A percentile compares a stretch with the other conserved stretches of the same genome.
phyloP scores from a whole-genome alignment of 202 grass and related monocot genomes.

The Sporobolus alterniflorus region DNA sequence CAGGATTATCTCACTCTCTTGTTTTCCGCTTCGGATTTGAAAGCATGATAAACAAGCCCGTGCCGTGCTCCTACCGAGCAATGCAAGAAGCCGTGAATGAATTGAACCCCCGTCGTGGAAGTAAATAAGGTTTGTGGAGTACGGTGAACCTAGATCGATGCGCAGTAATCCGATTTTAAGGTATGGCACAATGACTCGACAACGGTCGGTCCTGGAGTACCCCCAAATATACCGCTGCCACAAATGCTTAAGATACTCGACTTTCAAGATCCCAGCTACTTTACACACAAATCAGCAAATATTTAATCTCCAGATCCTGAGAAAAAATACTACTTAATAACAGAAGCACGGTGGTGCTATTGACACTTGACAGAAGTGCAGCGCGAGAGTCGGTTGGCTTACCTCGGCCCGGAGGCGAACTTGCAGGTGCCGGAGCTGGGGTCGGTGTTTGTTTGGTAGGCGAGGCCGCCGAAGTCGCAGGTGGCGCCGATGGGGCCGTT shows the following conservation, averaged over 20 bases:
- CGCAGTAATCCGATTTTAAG: background rate
- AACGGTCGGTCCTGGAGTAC: background rate
- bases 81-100: too few species aligned
- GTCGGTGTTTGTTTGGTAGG: constrained; percentile 35
- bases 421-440: constrained; percentile 64
- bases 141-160: background rate
- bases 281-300: background rate
- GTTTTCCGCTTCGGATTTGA: background rate
- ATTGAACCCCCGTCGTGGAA: too few species aligned
- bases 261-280: constrained; percentile 29
- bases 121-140: background rate
- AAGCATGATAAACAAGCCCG: background rate
- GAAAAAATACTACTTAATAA: background rate
- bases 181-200: background rate
- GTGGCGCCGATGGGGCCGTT: constrained; percentile 43
- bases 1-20: background rate
- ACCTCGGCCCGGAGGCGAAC: constrained; percentile 41
- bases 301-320: background rate
- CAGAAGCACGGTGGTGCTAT: too few species aligned
- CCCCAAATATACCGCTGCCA: constrained; percentile 1
- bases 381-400: too few species aligned
- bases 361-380: too few species aligned
- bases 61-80: background rate
- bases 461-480: constrained; percentile 87
- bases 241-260: constrained; percentile 10